phyloP scores from a whole-genome alignment of 805 yeast genomes.

The Teunomyces kruisii region DNA sequence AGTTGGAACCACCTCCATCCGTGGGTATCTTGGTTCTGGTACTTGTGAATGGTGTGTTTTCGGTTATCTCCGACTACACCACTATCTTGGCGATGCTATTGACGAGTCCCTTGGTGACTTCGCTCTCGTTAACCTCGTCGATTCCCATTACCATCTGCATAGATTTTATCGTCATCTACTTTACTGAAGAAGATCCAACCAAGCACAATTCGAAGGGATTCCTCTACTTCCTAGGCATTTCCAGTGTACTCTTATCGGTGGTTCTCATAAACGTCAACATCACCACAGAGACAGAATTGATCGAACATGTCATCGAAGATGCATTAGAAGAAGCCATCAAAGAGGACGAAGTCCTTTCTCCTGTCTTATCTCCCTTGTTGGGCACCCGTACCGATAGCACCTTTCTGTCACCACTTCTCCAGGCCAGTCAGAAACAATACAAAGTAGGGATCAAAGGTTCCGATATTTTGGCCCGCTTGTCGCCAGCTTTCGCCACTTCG shows the following conservation, averaged over 20 bases:
- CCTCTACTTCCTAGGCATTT: constrained; percentile 47
- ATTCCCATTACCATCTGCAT: constrained; percentile 53
- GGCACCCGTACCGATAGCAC: constrained; percentile 3
- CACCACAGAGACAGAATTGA: constrained; percentile 44
- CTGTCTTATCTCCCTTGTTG: constrained; percentile 46
- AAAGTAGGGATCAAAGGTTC: constrained; percentile 15
- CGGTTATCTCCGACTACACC: constrained; percentile 49
- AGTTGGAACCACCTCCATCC: constrained; percentile 37
- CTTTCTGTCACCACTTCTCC: constrained; percentile 7
- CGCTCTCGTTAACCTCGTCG: constrained; percentile 51
- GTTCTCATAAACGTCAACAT: constrained; percentile 44
- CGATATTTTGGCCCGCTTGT: constrained; percentile 8
- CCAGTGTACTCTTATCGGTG: constrained; percentile 46
- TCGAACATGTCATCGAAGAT: constrained; percentile 47
- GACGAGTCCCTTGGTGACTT: constrained; percentile 54
- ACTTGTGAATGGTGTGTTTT: constrained; percentile 42
- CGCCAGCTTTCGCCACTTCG: constrained; percentile 13
- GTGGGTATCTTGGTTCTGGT: constrained; percentile 33
- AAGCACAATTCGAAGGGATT: constrained; percentile 21
- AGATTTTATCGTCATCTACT: constrained; percentile 40
- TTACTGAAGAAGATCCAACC: constrained; percentile 17
- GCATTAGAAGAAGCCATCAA: constrained; percentile 49
- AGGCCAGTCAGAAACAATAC: constrained; percentile 1
- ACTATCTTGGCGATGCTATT: constrained; percentile 51
- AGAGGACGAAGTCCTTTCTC: constrained; percentile 46